These are phyloP conservation scores for Arabis alpina DNA, from an alignment of 345 rosid genomes.

Conservation along the genomic window DNA sequence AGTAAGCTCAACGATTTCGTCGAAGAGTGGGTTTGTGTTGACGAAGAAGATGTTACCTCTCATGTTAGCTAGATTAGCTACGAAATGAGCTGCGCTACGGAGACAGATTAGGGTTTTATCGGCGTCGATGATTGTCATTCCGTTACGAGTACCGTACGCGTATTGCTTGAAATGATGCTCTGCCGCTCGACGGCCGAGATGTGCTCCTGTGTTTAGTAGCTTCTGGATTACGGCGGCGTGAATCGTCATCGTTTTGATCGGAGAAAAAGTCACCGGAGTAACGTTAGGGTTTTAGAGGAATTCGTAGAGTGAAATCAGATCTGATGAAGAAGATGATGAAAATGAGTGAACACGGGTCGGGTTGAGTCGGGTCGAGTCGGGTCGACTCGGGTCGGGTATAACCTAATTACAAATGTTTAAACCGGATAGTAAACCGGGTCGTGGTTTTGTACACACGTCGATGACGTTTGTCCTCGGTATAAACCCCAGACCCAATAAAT, in stretches of 20 bases:
- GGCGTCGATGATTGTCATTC: conserved; percentile 69
- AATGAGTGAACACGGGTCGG: not conserved
- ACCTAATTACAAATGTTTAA: not conserved
- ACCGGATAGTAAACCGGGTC: not conserved
- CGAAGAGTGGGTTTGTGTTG: conserved; percentile 88
- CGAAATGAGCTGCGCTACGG: conserved; percentile 81
- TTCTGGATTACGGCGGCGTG: conserved; percentile 88
- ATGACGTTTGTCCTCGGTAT: no score
- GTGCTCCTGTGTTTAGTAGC: conserved; percentile 82
- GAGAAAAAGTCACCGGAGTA: conserved; percentile 24
- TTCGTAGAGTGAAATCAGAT: conserved; percentile 29
- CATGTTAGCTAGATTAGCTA: conserved; percentile 64
- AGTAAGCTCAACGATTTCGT: conserved; percentile 82
- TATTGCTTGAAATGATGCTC: conserved; percentile 84
- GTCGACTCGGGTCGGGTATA: conserved; percentile 7
- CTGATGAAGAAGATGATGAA: conserved; percentile 13
- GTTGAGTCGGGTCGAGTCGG: conserved; percentile 14
- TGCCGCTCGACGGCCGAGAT: conserved; percentile 75
- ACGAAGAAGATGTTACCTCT: conserved; percentile 75
- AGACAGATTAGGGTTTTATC: conserved; percentile 91
- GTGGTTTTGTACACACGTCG: no score
- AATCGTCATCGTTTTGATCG: conserved; percentile 60
- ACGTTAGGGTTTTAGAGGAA: conserved; percentile 36
- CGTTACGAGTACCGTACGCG: conserved; percentile 75
- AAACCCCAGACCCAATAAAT: no score